phyloP scores from a whole-genome alignment of 2,329 filamentous ascomycete genomes.

The Diaporthe ampelina region DNA sequence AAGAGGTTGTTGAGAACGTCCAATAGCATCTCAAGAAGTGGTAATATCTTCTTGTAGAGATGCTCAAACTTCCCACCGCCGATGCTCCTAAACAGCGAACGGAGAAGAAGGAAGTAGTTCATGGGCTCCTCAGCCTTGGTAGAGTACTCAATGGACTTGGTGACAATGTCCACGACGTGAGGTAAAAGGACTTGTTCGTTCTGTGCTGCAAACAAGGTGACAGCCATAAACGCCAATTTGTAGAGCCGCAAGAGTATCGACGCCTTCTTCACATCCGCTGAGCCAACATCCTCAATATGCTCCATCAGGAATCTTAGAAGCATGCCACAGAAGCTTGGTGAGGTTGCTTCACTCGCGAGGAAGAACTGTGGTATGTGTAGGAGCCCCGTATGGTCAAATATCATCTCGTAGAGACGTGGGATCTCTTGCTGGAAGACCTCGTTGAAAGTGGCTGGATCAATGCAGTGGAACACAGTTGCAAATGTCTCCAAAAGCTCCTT shows the following conservation, averaged over 20 bases:
- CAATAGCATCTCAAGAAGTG: slow-evolving; percentile 95
- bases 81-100: slow-evolving; percentile 95
- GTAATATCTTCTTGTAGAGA: slow-evolving; percentile 97
- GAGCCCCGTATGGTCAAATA: slow-evolving; percentile 94
- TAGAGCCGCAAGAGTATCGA: slow-evolving; percentile 94
- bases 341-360: slow-evolving; percentile 97
- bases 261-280: slow-evolving; percentile 90
- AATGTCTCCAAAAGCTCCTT: slow-evolving; percentile 98
- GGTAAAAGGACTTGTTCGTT: slow-evolving; percentile 97
- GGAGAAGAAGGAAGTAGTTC: slow-evolving; percentile 96
- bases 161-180: slow-evolving; percentile 97
- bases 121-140: slow-evolving; percentile 97
- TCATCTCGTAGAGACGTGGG: slow-evolving; percentile 95
- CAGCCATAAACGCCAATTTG: slow-evolving; percentile 99
- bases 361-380: slow-evolving; percentile 98
- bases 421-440: slow-evolving; percentile 99
- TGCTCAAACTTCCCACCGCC: slow-evolving; percentile 98
- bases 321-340: slow-evolving; percentile 98
- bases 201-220: slow-evolving; percentile 92
- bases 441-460: slow-evolving; percentile 97
- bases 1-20: slow-evolving; percentile 97
- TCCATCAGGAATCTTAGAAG: slow-evolving; percentile 97
- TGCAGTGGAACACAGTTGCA: slow-evolving; percentile 97
- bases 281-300: slow-evolving; percentile 94
- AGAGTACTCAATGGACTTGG: slow-evolving; percentile 95